Conservation (phyloP, 495 filamentous ascomycete genomes). For the Aspergillus leporis region DNA sequence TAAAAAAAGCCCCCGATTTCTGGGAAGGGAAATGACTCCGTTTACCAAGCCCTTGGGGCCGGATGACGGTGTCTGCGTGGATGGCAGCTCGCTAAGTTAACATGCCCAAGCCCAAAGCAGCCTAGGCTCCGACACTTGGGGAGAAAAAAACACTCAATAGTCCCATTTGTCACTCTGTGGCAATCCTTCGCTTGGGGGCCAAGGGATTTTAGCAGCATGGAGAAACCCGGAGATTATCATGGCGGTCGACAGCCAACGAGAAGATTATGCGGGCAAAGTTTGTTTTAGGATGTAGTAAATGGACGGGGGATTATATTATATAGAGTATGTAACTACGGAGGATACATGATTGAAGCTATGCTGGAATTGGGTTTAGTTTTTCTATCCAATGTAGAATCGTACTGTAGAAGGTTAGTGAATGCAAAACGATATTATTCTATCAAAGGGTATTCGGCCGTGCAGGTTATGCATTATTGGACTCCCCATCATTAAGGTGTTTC, state of each 20-base stretch:
- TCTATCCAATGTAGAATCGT: too few species aligned
- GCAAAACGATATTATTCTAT: constrained; percentile 5
- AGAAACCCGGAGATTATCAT: constrained; percentile 32
- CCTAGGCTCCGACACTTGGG: constrained; percentile 18
- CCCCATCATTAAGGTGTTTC: too few species aligned
- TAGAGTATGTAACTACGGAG: too few species aligned
- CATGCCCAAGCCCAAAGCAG: constrained; percentile 12
- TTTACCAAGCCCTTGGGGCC: constrained; percentile 26
- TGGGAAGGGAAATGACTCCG: constrained; percentile 28
- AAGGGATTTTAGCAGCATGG: constrained; percentile 21
- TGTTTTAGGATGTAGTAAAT: too few species aligned
- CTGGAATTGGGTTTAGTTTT: too few species aligned
- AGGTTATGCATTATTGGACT: not conserved
- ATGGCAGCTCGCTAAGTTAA: constrained; percentile 20
- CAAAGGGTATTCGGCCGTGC: constrained; percentile 9
- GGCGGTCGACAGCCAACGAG: constrained; percentile 21
- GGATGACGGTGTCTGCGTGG: constrained; percentile 16
- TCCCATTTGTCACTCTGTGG: constrained; percentile 16
- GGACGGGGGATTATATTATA: too few species aligned
- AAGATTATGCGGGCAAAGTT: too few species aligned
- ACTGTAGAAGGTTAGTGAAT: too few species aligned
- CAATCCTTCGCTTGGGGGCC: constrained; percentile 23
- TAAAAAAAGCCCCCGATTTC: constrained; percentile 5
- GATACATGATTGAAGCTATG: too few species aligned
- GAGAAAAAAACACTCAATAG: constrained; percentile 24